phyloP scores from a whole-genome alignment of 306 rosid genomes.

The Trifolium repens region DNA sequence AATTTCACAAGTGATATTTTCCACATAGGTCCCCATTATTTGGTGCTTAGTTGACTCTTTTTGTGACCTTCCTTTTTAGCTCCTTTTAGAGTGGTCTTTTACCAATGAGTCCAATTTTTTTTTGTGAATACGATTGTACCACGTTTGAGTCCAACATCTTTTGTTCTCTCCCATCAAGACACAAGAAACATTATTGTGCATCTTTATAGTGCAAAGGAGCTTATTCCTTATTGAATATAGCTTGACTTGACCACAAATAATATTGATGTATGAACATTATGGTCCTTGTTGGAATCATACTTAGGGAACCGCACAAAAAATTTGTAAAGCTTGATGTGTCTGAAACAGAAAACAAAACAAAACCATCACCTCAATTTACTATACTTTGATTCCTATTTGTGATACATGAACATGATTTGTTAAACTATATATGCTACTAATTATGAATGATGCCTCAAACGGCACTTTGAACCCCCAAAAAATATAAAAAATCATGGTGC shows the following conservation, averaged over 20 bases:
- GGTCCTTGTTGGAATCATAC: conserved; percentile 34
- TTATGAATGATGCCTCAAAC: neutral
- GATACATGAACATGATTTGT: neutral
- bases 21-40: conserved; percentile 4
- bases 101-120: neutral
- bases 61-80: neutral
- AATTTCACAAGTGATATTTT: conserved; percentile 21
- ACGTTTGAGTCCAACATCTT: conserved; percentile 43
- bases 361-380: neutral
- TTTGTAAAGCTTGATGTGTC: neutral
- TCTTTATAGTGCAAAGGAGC: conserved; percentile 31
- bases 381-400: neutral
- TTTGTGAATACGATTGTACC: conserved; percentile 34
- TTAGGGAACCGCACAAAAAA: conserved; percentile 20
- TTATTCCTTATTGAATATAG: neutral
- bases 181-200: conserved; percentile 38
- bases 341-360: neutral
- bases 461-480: no score
- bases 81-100: conserved; percentile 18
- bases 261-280: conserved; percentile 17
- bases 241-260: conserved; percentile 35
- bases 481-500: no score
- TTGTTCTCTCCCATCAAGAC: conserved; percentile 32
- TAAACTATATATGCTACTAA: no score
- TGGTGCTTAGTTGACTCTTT: conserved; percentile 35